Base-by-base conservation (phyloP, 768 basidiomycete genomes). In the Mycena venus region DNA sequence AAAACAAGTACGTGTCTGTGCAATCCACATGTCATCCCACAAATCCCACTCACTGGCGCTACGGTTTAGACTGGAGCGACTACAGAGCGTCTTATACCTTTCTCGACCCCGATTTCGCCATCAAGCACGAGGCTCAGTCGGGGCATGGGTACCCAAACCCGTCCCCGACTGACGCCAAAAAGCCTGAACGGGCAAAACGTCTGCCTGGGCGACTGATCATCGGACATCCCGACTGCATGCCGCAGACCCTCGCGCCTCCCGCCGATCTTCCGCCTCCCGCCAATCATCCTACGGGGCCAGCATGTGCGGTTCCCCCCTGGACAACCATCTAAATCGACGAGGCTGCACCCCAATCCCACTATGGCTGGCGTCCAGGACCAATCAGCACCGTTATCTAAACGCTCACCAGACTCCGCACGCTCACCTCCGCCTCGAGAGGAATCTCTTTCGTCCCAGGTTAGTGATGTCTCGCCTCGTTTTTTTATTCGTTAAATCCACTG, bases 181-280 rank as follows among this genome's bases (percentile, higher is more conserved):
- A 11, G 11, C 59, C 27, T 11, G 5, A 8, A 0, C 9, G 19
- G 4, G 51, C 61, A 2, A 56, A 49, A 21, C 29, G 2, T 9
- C 72, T 73, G 12, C 72, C 72, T 3, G 61, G 51, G 31, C 59
- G 66, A 3, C 61, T 73, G 25, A 68, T 63, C 25, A 6, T 63
- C 0, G 67, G 67, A 5, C 51, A 73, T 23, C 72, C 67, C 7
- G 67, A 55, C 4, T 64, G 61, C 29, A 23, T 47, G 1, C 70
- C 23, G 21, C 34, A 62, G 9, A 61, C 14, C 14, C 31, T 31
- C 5, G 9, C n/a, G 8, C 27, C 49, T 2, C 14, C 23, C 11
- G 15, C 44, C 21, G 42, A 40, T 36, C 49, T 44, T 1, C 53
- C 40, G 40, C 29, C 27, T 3, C n/a, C 53, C 14, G 15, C 40